These are phyloP conservation scores for Pseudopithomyces maydicus DNA, from an alignment of 2,329 filamentous ascomycete genomes.

Conservation along the genomic window DNA sequence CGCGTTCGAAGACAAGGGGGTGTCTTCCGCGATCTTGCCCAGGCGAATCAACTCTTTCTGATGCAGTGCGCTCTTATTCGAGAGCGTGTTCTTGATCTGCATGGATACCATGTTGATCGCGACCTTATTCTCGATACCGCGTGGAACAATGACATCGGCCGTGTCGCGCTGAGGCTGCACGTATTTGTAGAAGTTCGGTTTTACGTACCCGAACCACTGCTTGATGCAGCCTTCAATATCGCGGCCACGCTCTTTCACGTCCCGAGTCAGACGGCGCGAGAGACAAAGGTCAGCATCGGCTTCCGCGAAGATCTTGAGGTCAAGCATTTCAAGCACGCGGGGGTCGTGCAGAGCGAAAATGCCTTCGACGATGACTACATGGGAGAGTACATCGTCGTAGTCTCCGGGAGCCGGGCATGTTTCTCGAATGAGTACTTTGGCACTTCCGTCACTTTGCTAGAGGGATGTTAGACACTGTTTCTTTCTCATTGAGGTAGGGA, in stretches of 20 bases:
- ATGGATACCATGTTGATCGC: conserved; percentile 95
- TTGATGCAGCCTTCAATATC: conserved; percentile 97
- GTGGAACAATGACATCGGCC: conserved; percentile 92
- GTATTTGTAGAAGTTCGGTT: conserved; percentile 93
- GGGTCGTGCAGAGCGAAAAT: conserved; percentile 94
- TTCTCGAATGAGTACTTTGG: conserved; percentile 95
- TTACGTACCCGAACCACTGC: conserved; percentile 96
- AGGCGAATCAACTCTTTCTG: conserved; percentile 78
- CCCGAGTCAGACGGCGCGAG: conserved; percentile 64
- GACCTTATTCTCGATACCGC: conserved; percentile 92
- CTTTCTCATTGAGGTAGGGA: too few species aligned
- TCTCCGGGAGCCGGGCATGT: conserved; percentile 78
- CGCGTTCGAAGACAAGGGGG: conserved; percentile 76
- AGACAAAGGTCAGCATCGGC: conserved; percentile 94
- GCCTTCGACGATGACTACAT: conserved; percentile 92
- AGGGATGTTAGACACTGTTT: conserved; percentile 25
- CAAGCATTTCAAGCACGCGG: conserved; percentile 81
- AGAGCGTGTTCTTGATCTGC: conserved; percentile 84
- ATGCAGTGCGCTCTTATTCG: conserved; percentile 84
- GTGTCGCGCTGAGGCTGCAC: conserved; percentile 91
- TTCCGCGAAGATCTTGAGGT: conserved; percentile 97
- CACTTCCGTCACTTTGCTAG: conserved; percentile 83
- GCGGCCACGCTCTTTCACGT: conserved; percentile 85
- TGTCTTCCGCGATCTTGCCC: conserved; percentile 71
- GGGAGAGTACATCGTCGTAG: conserved; percentile 94